Base-by-base conservation (phyloP, 2,329 filamentous ascomycete genomes). In the Fusarium domesticum region DNA sequence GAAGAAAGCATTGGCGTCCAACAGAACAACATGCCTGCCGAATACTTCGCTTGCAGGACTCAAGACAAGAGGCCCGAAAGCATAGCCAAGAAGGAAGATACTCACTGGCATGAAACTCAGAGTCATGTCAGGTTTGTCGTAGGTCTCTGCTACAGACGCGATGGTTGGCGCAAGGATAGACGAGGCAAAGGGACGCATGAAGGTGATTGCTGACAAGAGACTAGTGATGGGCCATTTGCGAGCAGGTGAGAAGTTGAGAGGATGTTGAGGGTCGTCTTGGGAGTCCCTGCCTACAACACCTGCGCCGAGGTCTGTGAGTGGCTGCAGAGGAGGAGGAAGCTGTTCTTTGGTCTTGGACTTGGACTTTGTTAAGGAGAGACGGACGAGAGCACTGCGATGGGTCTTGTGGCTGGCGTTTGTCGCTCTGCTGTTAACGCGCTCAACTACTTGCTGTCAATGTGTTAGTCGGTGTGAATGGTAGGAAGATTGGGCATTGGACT, bases 141-240 rank as follows among this genome's bases (percentile, higher is more conserved):
- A 77, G 23, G 70, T 59, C 6, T 59, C 56, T 1, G 74, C 68
- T 6, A 86, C 67, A 25, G 64, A 60, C 1, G 48, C 45, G 41
- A 77, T 73, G 23, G 73, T 74, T 3, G 76, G 76, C 2, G 76
- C 70, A 15, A 78, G 63, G 42, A 85, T 84, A 2, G 81, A 81
- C 6, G 81, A 84, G 0, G 81, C 79, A 18, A 85, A 78, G 0
- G 83, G 81, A 0, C 81, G 83, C 58, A 85, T 77, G 51, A 85
- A 77, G 7, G 81, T 84, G 59, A 84, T 84, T 49, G 70, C 66
- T 1, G 80, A 74, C 16, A 85, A 72, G 15, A 80, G 71, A 37
- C 72, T 62, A 6, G 78, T 74, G 28, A 78, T 73, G 15, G 73
- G 61, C 80, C 81, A 84, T 66, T 84, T 84, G 53, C 73, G 76